Base-by-base conservation (phyloP, 2,329 filamentous ascomycete species). In the Talaromyces marneffei region DNA sequence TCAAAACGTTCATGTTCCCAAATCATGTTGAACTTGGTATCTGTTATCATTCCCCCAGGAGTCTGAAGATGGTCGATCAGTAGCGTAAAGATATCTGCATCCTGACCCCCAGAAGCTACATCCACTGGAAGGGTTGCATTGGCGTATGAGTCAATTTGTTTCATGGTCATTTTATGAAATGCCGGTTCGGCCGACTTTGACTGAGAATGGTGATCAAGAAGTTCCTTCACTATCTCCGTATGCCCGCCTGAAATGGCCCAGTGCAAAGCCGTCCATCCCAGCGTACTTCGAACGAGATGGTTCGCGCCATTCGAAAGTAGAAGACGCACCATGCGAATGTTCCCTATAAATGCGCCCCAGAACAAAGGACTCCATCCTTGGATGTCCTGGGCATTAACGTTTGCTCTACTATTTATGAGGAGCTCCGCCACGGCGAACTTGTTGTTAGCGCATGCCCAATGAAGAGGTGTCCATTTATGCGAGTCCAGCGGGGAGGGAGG, bases 261-360 rank as follows among this genome's bases (percentile, higher is more conserved):
- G 9, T 61, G 59, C 40, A 61, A 57, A 23, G 54, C 20, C n/a
- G 59, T 61, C 53, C 52, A 55, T 39, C 52, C 52, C 31, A 59
- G 46, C 4, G 27, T 37, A 50, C 57, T 59, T 37, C 57, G 57
- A 18, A 20, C 23, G 5, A 59, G 57, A 50, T 59, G 42, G 18
- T 59, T 37, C 4, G 57, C 57, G 57, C 57, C 57, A 50, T 18
- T 59, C 40, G n/a, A 50, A 35, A 59, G 57, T n/a, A 59, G 46
- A 59, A 59, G 57, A 39, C 44, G 57, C 31, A 59, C 46, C 25
- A 54, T 59, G 31, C 33, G 25, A 16, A 33, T 50, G 37, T 20
- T 53, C 8, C 57, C 52, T 20, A 40, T 18, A n/a, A 55, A 55
- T 27, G 52, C 52, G 12, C 23, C 44, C 44, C 44, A 48, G 44